These are phyloP conservation scores for Alternaria triticina DNA, from an alignment of 2,329 filamentous ascomycete genomes.

Conservation along the genomic window DNA sequence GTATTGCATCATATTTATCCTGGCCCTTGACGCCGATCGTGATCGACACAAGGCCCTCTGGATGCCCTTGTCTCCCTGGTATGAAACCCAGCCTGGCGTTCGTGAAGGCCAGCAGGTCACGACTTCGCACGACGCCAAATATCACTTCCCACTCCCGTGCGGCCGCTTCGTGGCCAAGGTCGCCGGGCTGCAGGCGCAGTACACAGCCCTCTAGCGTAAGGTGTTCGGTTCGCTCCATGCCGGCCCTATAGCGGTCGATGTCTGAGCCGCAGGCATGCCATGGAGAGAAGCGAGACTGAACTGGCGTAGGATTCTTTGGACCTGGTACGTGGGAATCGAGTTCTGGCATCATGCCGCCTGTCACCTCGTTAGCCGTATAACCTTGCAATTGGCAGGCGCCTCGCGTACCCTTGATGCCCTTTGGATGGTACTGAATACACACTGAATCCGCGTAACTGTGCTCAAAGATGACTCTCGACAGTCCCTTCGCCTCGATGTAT, in stretches of 20 bases:
- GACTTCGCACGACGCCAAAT: constrained; percentile 51
- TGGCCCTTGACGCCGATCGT: constrained; percentile 49
- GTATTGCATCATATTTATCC: constrained; percentile 39
- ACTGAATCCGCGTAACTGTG: constrained; percentile 43
- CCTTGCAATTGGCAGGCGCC: neutral
- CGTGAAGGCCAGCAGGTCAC: constrained; percentile 48
- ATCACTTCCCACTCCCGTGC: constrained; percentile 50
- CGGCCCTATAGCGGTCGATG: constrained; percentile 42
- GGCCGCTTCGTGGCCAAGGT: constrained; percentile 46
- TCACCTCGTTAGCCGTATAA: neutral
- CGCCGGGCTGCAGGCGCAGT: constrained; percentile 47
- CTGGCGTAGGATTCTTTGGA: constrained; percentile 46
- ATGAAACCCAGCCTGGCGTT: constrained; percentile 48
- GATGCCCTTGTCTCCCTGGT: constrained; percentile 36
- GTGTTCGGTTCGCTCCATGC: constrained; percentile 47
- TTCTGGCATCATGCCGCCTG: constrained; percentile 54
- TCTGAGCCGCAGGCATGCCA: constrained; percentile 55
- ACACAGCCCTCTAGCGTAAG: constrained; percentile 46
- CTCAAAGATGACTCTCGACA: constrained; percentile 49
- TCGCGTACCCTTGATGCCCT: constrained; percentile 46
- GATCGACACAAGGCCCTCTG: constrained; percentile 49
- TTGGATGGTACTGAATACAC: constrained; percentile 55
- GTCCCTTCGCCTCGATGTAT: constrained; percentile 45
- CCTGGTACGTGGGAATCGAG: constrained; percentile 49
- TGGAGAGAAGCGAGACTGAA: constrained; percentile 49